Conservation (phyloP, 2,329 filamentous ascomycete genomes). For the Colletotrichum lindemuthianum region DNA sequence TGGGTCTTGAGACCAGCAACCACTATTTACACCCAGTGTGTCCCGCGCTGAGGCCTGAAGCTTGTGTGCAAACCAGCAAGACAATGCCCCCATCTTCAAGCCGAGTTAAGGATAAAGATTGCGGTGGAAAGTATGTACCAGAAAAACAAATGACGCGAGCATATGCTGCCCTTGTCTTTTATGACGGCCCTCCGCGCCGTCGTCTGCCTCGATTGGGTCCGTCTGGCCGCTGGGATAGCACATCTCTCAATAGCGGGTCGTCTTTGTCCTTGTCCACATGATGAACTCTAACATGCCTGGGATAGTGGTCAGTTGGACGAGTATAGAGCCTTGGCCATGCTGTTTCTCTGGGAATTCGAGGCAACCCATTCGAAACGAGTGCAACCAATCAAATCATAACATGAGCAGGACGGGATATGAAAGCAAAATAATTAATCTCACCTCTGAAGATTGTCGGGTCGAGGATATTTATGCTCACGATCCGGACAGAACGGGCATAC, state of each 20-base stretch:
- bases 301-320: slow-evolving; percentile 5
- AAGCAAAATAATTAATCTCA: slow-evolving; percentile 52
- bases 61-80: no score
- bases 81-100: neutral
- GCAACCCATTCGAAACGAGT: no score
- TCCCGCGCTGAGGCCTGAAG: neutral
- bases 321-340: no score
- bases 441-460: slow-evolving; percentile 96
- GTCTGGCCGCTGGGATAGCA: slow-evolving; percentile 86
- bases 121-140: slow-evolving; percentile 20
- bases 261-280: slow-evolving; percentile 91
- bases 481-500: slow-evolving; percentile 96
- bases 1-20: neutral
- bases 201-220: slow-evolving; percentile 84
- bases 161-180: neutral
- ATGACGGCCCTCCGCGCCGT: slow-evolving; percentile 64
- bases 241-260: slow-evolving; percentile 81
- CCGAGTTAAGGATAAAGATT: neutral
- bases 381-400: no score
- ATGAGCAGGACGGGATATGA: no score
- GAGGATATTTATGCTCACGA: slow-evolving; percentile 91
- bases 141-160: neutral
- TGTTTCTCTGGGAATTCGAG: no score
- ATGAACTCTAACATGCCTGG: slow-evolving; percentile 90
- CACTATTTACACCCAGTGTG: slow-evolving; percentile 26